Evolutionary conservation across 2,329 filamentous ascomycete genomes (phyloP).

Genomic region (Exophiala phaeomuriformis): DNA sequence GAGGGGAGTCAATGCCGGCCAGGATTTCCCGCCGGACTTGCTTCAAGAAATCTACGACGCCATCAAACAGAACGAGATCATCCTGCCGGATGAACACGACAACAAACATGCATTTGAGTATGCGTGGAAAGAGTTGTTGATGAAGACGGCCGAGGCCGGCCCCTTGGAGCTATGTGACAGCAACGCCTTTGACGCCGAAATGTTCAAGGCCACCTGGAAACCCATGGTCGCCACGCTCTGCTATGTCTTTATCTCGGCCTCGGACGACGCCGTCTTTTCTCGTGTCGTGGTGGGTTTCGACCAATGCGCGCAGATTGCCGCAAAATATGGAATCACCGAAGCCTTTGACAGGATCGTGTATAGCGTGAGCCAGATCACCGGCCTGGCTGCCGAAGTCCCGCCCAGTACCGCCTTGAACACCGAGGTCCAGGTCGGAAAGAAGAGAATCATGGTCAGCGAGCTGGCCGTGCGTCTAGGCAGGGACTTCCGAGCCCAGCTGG

Average conservation of each 20-base stretch:
- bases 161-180: conserved; percentile 74
- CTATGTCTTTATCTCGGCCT: conserved; percentile 98
- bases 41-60: conserved; percentile 81
- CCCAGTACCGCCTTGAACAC: conserved; percentile 88
- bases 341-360: conserved; percentile 89
- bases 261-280: conserved; percentile 90
- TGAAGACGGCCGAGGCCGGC: conserved; percentile 72
- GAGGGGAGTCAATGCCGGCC: conserved; percentile 77
- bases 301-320: conserved; percentile 88
- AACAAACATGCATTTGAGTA: conserved; percentile 96
- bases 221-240: conserved; percentile 90
- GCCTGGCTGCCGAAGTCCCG: conserved; percentile 65
- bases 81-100: conserved; percentile 92
- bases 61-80: conserved; percentile 90
- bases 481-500: conserved; percentile 87
- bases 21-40: conserved; percentile 78
- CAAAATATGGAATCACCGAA: conserved; percentile 72
- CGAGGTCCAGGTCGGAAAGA: conserved; percentile 77
- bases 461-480: conserved; percentile 91
- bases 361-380: conserved; percentile 84
- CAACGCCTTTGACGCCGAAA: conserved; percentile 92
- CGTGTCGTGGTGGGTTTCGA: conserved; percentile 91
- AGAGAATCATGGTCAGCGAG: conserved; percentile 97
- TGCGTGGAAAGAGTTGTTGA: conserved; percentile 87
- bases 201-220: conserved; percentile 94